Base-by-base conservation (phyloP, 805 yeast genomes). In the Saccharomycopsis sp. region DNA sequence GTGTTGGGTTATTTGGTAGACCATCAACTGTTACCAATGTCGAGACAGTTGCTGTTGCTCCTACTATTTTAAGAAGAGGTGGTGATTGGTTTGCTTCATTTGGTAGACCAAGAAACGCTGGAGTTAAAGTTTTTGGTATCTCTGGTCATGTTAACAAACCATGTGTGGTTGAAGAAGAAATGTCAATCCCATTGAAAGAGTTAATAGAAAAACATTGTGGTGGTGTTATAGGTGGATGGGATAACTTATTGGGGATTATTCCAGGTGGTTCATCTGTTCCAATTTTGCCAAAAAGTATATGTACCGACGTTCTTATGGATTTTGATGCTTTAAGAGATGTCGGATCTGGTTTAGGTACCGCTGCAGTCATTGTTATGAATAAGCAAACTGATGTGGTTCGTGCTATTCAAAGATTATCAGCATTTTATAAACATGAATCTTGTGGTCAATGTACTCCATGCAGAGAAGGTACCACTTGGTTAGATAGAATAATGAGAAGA, bases 381-480 rank as follows among this genome's bases (percentile, higher is more conserved):
- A 82, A 85, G 69, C 78, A 80, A 56, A 83, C 94, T 31, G 95
- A 86, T 62, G 77, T 86, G 44, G 77, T 86, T 51, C 74, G 87
- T 53, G 93, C 90, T 54, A 86, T 86, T 61, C 94, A 86, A 66
- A 75, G 95, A 64, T 76, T 86, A 58, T 65, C 90, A 36, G 79
- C 84, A 36, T 86, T 86, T 64, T 86, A 85, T 71, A 84, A 82
- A 70, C 95, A 86, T 67, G 95, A 86, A 71, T 82, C 93, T 5
- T 86, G 95, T 68, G 95, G 95, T 48, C 95, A 86, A 68, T 86
- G 95, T 70, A 86, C 95, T 3, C 95, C 95, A 48, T 86, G 95
- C 68, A 79, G 96, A 63, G 95, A 86, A 67, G 96, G 96, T 47
- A 85, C 95, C 36, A 81, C 94, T 17, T 86, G 90, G 83, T 69